Percentiles rank a stretch among this genome's conserved stretches.
phyloP scores from a whole-genome alignment of 1,284 basidiomycete species.

The Tylopilus sp. region DNA sequence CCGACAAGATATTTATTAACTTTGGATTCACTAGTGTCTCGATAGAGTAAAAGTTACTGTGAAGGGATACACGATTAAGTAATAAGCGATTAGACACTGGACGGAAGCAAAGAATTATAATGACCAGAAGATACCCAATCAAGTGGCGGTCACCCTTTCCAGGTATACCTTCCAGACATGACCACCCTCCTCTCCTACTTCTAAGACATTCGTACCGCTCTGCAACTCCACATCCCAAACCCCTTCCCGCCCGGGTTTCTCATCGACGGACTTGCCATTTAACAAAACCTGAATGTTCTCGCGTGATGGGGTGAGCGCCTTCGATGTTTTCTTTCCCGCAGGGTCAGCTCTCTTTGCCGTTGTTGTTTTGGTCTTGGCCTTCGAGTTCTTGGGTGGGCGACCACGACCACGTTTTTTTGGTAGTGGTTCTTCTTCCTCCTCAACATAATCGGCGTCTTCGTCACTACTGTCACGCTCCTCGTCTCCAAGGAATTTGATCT shows the following conservation, averaged over 20 bases:
- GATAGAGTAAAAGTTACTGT: constrained; percentile 30
- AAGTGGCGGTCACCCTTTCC: constrained; percentile 38
- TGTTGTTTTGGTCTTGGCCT: constrained; percentile 35
- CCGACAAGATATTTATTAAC: constrained; percentile 9
- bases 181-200: constrained; percentile 68
- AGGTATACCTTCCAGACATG: constrained; percentile 66
- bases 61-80: constrained; percentile 34
- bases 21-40: constrained; percentile 15
- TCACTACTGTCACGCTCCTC: constrained; percentile 50
- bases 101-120: constrained; percentile 8
- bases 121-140: constrained; percentile 7
- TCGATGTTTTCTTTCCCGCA: constrained; percentile 37
- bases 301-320: constrained; percentile 37
- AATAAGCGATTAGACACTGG: constrained; percentile 34
- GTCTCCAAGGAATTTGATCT: constrained; percentile 51
- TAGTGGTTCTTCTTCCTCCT: constrained; percentile 41
- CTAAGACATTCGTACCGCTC: constrained; percentile 55
- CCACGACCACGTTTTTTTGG: constrained; percentile 38
- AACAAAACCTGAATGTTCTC: constrained; percentile 53
- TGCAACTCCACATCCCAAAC: constrained; percentile 59
- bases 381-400: constrained; percentile 32
- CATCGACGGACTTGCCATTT: constrained; percentile 46
- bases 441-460: constrained; percentile 44
- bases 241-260: constrained; percentile 40
- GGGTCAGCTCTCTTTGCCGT: constrained; percentile 26